Evolutionary conservation across 176 grass and related monocot species (phyloP).

Genomic region (Bothriochloa decipiens): DNA sequence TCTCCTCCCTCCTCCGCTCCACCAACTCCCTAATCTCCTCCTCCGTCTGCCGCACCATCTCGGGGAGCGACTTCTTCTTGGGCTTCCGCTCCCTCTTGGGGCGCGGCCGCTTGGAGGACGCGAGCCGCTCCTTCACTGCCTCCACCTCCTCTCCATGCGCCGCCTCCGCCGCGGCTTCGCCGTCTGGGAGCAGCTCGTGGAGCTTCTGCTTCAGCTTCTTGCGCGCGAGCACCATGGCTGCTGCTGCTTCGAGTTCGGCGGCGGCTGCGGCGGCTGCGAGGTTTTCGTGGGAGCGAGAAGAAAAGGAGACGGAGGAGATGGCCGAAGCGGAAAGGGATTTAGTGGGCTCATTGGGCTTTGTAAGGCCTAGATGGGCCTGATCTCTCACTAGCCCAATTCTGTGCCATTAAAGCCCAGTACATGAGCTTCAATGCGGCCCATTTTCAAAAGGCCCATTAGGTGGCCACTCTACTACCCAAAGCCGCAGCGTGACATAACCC

Average conservation of each 20-base stretch:
- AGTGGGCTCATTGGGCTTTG: not conserved
- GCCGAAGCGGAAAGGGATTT: constrained; percentile 12
- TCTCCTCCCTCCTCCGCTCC: constrained; percentile 46
- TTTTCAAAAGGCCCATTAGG: not conserved
- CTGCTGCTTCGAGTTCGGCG: not conserved
- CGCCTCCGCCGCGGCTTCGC: not conserved
- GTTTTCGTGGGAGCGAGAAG: constrained; percentile 32
- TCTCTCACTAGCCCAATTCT: fast-evolving
- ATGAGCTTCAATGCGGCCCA: too few relatives aligned
- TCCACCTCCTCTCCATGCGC: constrained; percentile 14
- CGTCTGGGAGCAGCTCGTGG: constrained; percentile 37
- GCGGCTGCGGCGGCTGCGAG: constrained; percentile 19
- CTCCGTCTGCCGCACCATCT: constrained; percentile 9
- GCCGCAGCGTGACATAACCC: constrained; percentile 26
- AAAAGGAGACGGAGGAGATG: not conserved
- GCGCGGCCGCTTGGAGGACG: constrained; percentile 55
- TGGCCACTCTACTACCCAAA: not conserved
- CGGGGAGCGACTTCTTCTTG: constrained; percentile 36
- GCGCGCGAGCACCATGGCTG: constrained; percentile 80
- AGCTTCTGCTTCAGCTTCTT: constrained; percentile 89
- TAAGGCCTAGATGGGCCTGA: not conserved
- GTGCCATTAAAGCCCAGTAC: not conserved
- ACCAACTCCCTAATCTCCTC: constrained; percentile 27
- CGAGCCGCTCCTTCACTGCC: constrained; percentile 55
- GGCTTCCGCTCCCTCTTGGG: constrained; percentile 39